A percentile compares a stretch with the other conserved stretches of the same genome.
Conservation (phyloP, 805 yeast species). For the Barnettozyma botsteinii region DNA sequence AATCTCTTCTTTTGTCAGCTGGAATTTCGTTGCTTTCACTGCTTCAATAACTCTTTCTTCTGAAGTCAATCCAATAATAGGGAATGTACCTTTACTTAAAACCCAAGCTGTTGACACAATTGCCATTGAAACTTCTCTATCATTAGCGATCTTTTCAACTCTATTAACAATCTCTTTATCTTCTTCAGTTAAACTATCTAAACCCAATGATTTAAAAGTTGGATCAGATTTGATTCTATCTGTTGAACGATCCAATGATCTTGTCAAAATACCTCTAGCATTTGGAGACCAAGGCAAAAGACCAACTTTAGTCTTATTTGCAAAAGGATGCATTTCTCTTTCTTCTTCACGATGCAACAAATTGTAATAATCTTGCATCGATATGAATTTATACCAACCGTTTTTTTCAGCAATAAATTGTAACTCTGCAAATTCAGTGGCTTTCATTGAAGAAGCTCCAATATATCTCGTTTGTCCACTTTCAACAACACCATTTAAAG, state of each 20-base stretch:
- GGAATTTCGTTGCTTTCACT: conserved; percentile 28
- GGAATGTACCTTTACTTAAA: conserved; percentile 41
- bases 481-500: conserved; percentile 46
- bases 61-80: conserved; percentile 49
- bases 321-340: conserved; percentile 52
- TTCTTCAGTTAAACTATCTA: too few species aligned
- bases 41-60: conserved; percentile 47
- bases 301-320: conserved; percentile 47
- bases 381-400: conserved; percentile 53
- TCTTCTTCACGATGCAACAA: conserved; percentile 60
- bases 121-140: conserved; percentile 44
- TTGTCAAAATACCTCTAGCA: conserved; percentile 49
- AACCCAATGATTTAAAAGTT: too few species aligned
- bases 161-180: conserved; percentile 36
- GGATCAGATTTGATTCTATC: conserved; percentile 16
- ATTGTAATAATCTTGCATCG: conserved; percentile 55
- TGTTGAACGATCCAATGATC: conserved; percentile 31
- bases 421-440: conserved; percentile 46
- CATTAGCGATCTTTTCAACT: conserved; percentile 43
- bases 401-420: conserved; percentile 52
- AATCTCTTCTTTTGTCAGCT: conserved; percentile 12
- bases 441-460: conserved; percentile 60
- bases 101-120: conserved; percentile 47
- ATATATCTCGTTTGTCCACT: conserved; percentile 46
- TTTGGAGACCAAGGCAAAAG: conserved; percentile 58